Evolutionary conservation across 139 green algal species (phyloP).

Genomic region (Chlamydomonas asymmetrica): DNA sequence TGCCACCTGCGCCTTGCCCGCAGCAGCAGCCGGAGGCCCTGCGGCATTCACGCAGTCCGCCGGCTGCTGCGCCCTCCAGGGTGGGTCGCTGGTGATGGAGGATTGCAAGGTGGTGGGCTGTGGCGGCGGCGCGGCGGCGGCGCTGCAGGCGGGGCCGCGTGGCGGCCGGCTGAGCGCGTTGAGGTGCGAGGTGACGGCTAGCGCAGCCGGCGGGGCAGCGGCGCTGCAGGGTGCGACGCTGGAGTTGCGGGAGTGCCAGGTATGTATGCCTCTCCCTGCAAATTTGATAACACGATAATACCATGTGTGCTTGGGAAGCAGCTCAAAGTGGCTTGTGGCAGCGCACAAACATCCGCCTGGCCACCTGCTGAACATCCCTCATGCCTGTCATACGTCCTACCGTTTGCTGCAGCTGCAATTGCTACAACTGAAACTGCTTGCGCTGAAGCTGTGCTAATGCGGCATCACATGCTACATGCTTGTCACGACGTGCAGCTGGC

Average conservation of each 20-base stretch:
- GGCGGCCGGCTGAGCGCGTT: not conserved
- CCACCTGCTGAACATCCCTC: not conserved
- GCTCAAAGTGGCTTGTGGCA: too few species aligned
- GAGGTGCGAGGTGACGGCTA: constrained; percentile 4
- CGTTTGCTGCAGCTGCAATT: not conserved
- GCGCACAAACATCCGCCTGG: too few species aligned
- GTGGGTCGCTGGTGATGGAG: constrained; percentile 1
- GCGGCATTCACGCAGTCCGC: not conserved
- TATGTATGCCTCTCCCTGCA: not conserved
- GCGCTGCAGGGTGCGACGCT: not conserved
- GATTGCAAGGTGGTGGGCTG: not conserved
- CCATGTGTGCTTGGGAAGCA: not conserved
- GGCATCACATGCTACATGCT: not conserved
- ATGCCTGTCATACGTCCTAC: not conserved
- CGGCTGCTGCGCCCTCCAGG: constrained; percentile 12
- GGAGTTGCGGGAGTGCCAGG: not conserved
- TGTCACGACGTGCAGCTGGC: constrained; percentile 11
- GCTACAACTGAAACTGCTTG: not conserved
- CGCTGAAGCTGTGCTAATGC: not conserved
- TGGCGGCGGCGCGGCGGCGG: not conserved
- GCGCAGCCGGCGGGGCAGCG: constrained; percentile 6
- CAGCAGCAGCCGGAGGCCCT: not conserved
- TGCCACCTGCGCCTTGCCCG: too few species aligned
- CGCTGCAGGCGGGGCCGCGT: constrained; percentile 5
- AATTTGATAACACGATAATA: not conserved